Percentiles rank a stretch among this genome's conserved stretches.
Conservation (phyloP, 108 stramenopile genomes). For the Skeletonema costatum region DNA sequence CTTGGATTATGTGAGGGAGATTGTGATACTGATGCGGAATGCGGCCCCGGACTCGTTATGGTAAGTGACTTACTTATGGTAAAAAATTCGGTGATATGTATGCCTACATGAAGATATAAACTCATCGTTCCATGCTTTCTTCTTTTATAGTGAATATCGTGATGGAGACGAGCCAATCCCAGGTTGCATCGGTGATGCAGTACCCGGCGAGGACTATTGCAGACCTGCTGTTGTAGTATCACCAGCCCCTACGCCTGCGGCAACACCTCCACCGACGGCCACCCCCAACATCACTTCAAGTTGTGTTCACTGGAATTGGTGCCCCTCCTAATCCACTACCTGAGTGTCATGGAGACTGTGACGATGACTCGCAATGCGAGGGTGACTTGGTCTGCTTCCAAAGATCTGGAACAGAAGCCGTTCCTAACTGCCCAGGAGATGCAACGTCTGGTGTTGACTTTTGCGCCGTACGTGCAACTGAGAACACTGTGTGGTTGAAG, state of each 20-base stretch:
- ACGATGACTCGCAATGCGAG: not conserved
- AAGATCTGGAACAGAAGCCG: not conserved
- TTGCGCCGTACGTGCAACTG: not conserved
- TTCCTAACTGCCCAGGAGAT: not conserved
- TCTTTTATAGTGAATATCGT: not conserved
- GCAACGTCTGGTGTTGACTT: not conserved
- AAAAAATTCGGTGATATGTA: no score
- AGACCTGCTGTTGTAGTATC: not conserved
- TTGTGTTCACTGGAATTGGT: not conserved
- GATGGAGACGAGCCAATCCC: not conserved
- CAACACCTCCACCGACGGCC: not conserved
- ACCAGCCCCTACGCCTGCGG: not conserved
- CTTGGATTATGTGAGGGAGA: constrained; percentile 23
- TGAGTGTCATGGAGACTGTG: not conserved
- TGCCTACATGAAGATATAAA: no score
- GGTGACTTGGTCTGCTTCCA: constrained; percentile 2
- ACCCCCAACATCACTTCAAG: not conserved
- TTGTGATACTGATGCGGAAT: constrained; percentile 16
- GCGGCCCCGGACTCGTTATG: not conserved
- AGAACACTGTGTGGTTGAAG: not conserved
- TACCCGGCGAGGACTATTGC: not conserved
- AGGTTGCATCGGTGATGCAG: not conserved
- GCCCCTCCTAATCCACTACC: not conserved
- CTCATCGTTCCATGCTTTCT: not conserved
- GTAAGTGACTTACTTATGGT: not conserved